Conservation (phyloP, 2,329 filamentous ascomycete species). For the Aureobasidium mangrovei region DNA sequence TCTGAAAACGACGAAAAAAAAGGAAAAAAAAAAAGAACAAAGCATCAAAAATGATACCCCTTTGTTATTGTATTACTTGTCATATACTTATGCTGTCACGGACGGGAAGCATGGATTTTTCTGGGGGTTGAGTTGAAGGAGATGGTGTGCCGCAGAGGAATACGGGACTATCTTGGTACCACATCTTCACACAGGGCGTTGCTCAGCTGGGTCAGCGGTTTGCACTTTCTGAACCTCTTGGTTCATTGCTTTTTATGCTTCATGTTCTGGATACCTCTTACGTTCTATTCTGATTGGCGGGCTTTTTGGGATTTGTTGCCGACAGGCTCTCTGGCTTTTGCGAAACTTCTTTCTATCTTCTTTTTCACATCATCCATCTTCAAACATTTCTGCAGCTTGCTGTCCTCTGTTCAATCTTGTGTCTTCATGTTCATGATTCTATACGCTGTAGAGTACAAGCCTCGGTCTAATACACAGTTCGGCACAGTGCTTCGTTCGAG, state of each 20-base stretch:
- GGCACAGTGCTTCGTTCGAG: too few relatives aligned
- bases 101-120: slow-evolving; percentile 11
- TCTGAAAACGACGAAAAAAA: not conserved
- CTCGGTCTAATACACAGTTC: too few relatives aligned
- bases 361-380: not conserved
- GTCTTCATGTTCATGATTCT: too few relatives aligned
- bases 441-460: too few relatives aligned
- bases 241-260: not conserved
- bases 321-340: not conserved
- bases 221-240: slow-evolving; percentile 1
- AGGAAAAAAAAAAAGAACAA: slow-evolving; percentile 1
- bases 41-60: slow-evolving; percentile 16
- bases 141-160: not conserved
- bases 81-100: slow-evolving; percentile 15
- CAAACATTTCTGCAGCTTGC: not conserved
- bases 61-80: slow-evolving; percentile 15
- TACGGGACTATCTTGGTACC: not conserved
- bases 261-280: slow-evolving; percentile 4
- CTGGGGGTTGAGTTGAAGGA: not conserved
- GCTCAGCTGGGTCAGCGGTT: not conserved
- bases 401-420: not conserved
- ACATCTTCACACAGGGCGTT: slow-evolving; percentile 3
- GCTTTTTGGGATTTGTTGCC: not conserved
- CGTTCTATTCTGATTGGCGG: slow-evolving; percentile 2
- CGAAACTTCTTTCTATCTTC: not conserved